Evolutionary conservation across 805 yeast genomes (phyloP), one percentile per base, ranked within the genome.

Genomic region (Blastobotrys chiropterorum): DNA sequence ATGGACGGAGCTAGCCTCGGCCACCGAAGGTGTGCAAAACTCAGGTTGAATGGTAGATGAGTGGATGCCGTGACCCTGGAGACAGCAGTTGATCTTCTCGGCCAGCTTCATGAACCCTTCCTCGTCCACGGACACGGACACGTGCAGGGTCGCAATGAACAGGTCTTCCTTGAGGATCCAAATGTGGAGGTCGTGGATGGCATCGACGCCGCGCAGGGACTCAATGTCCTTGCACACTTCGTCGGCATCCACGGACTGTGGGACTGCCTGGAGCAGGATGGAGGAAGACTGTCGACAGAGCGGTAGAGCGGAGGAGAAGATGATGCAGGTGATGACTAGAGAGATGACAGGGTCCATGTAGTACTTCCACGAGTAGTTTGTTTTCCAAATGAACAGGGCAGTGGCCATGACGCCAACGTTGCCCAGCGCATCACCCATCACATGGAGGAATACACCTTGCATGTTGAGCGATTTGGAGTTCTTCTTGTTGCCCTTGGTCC

Each of bases 31-130:
- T 3, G 34, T 16, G 22, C 53, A 66, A 62, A 92, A 94, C 71
- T 92, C 99, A 0, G 99, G 99, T 70, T 92, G 99, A 48, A 94
- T 90, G 1, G 99, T 92, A 16, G 92, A 96, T 38, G 94, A 85
- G 63, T 90, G 95, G 55, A 92, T 83, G 44, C 96, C 96, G 64
- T 83, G 85, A 22, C 77, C 81, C 62, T 88, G 96, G 62, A 92
- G 76, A 45, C 90, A 82, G 49, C 79, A 79, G 67, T 94, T 81
- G 49, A 92, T 92, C 52, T 79, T 78, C 47, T 81, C 75, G 6
- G 95, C 95, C 48, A 86, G 77, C n/a, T 71, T 68, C 51, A 84
- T 69, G 66, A 89, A 94, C 21, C 79, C 74, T 51, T 77, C 80
- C n/a, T 89, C 85, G 8, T 78, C 72, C 13, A 78, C 70, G 49